These are phyloP conservation scores for Kuraishia hungarica DNA, from an alignment of 805 yeast species.

Conservation along the genomic window DNA sequence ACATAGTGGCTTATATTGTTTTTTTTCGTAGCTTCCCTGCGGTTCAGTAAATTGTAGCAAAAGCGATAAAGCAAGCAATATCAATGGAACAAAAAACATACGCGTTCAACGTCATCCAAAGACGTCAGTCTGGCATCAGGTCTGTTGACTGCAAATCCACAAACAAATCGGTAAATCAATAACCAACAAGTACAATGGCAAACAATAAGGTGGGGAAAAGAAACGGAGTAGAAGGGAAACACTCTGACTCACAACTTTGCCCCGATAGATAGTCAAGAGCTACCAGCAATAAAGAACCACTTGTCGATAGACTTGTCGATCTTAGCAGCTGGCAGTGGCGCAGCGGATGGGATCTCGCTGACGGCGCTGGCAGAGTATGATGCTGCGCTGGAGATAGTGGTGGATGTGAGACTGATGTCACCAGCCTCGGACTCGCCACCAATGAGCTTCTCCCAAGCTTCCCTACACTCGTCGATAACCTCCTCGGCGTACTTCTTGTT, in stretches of 20 bases:
- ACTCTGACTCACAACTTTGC: not conserved
- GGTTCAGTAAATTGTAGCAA: not conserved
- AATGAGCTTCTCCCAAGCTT: conserved; percentile 76
- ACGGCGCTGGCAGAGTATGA: conserved; percentile 39
- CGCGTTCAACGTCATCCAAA: not conserved
- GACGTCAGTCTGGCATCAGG: not conserved
- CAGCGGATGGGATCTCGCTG: conserved; percentile 58
- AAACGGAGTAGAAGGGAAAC: not conserved
- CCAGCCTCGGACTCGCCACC: conserved; percentile 53
- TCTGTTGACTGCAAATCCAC: not conserved
- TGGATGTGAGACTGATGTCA: conserved; percentile 70
- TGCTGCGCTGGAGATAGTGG: conserved; percentile 55
- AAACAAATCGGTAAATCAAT: not conserved
- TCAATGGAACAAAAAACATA: not conserved
- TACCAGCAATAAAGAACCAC: conserved; percentile 95
- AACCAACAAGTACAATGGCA: not conserved
- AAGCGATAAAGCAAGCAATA: not conserved
- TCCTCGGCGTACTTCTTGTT: conserved; percentile 81
- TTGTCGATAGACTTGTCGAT: conserved; percentile 94
- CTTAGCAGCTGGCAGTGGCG: conserved; percentile 78
- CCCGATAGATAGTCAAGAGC: conserved; percentile 1
- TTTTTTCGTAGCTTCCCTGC: not conserved
- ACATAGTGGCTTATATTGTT: not conserved
- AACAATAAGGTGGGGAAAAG: not conserved
- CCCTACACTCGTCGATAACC: conserved; percentile 71